A percentile compares a stretch with the other conserved stretches of the same genome.
phyloP scores from a whole-genome alignment of 495 filamentous ascomycete genomes.

The Lophiostoma macrostomum region DNA sequence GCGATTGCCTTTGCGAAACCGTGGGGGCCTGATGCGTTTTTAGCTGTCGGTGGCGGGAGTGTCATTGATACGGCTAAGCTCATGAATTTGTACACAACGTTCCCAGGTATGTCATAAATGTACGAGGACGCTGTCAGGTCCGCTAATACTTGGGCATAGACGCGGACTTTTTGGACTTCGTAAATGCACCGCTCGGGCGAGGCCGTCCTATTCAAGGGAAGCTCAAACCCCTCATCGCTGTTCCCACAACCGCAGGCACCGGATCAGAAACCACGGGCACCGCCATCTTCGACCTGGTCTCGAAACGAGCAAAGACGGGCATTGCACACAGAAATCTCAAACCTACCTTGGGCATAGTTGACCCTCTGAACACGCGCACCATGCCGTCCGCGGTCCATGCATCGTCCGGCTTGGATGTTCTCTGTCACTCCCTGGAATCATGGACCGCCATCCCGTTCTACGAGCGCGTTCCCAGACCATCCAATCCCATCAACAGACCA shows the following conservation, averaged over 20 bases:
- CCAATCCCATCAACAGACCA: slow-evolving; percentile 85
- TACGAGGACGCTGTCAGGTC: not conserved
- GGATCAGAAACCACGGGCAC: slow-evolving; percentile 96
- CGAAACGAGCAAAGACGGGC: slow-evolving; percentile 86
- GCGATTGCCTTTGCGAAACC: slow-evolving; percentile 81
- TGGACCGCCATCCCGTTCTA: slow-evolving; percentile 96
- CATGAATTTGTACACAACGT: slow-evolving; percentile 92
- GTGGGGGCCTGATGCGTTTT: slow-evolving; percentile 77
- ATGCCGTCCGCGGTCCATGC: slow-evolving; percentile 93
- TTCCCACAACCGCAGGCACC: slow-evolving; percentile 94
- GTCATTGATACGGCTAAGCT: slow-evolving; percentile 97
- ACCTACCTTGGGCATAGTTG: slow-evolving; percentile 92
- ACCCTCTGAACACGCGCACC: slow-evolving; percentile 89
- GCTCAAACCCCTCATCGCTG: slow-evolving; percentile 82
- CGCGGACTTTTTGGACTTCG: slow-evolving; percentile 92
- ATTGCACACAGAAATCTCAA: slow-evolving; percentile 94
- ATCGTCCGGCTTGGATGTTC: slow-evolving; percentile 83
- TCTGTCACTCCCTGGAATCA: slow-evolving; percentile 89
- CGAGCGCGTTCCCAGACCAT: slow-evolving; percentile 75
- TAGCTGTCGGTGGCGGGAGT: slow-evolving; percentile 74
- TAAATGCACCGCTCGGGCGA: slow-evolving; percentile 90
- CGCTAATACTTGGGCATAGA: slow-evolving; percentile 42
- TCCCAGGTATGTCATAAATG: slow-evolving; percentile 47
- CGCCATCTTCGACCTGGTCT: slow-evolving; percentile 92
- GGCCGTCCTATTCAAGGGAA: slow-evolving; percentile 76